Base-by-base conservation (phyloP, 2,329 filamentous ascomycete genomes). In the Pseudodiploospora longispora region DNA sequence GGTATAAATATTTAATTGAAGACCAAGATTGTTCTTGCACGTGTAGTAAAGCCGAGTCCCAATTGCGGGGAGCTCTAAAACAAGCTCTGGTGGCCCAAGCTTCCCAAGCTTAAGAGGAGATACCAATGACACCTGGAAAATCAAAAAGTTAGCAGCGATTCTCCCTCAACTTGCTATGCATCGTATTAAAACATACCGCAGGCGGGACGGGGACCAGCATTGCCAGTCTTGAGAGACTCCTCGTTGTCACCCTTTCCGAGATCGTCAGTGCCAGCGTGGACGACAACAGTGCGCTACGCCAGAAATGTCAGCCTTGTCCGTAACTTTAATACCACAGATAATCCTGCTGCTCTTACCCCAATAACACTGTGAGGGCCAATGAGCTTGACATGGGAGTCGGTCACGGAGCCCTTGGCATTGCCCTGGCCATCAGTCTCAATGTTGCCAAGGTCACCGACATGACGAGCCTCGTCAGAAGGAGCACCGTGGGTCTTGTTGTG, bases 161-260 rank as follows among this genome's bases (percentile, higher is more conserved):
- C 19, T 19, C 19, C 19, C 19, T 19, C 19, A 19, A 19, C 19
- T 19, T 19, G 19, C 19, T 19, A 19, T 19, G 19, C 19, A 19
- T 19, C 19, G 19, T 19, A 19, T 19, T 19, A 6, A 10, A 19
- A 69, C 79, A 65, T 78, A 87, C 93, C 93, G 73, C 93, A 98
- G 66, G 93, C 93, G 65, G 93, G 93, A 64, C 93, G 87, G 58
- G 74, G 68, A 60, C 93, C 93, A 64, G 93, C 93, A 68, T 97
- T 98, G 57, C 93, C 93, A 54, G 93, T 98, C 84, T 94, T 96
- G 77, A 94, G 88, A 62, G 88, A 95, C 76, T 97, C 89, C 72
- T 91, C 87, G 73, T 87, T 83, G 58, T 73, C 87, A 61, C 89
- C 89, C 78, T 86, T 87, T 70, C 93, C 93, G 54, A 98, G 87